Evolutionary conservation across 2,329 filamentous ascomycete genomes (phyloP), one percentile per base, ranked within the genome.

Genomic region (Cytospora piceicola): DNA sequence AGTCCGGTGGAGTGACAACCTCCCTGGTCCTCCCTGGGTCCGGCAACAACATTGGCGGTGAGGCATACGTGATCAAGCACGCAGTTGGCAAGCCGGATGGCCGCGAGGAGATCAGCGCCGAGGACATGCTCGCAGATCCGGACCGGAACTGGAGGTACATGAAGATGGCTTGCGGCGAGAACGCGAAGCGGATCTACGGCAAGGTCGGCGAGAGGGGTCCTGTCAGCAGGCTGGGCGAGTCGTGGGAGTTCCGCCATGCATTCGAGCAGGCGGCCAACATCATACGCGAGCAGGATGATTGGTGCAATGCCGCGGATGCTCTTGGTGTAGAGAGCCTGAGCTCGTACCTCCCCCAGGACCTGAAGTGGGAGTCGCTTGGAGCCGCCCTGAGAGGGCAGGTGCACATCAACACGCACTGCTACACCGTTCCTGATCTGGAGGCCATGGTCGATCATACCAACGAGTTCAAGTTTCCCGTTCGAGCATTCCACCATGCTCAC

Each of bases 151-250:
- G 88, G 85, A 82, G 89, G 24, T 91, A 90, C 74, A 89, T 92
- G 82, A 91, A 92, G 78, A 91, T 91, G 88, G 89, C 89, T 0
- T 91, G 88, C 69, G 89, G 89, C 42, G 89, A 91, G 76, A 91
- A 91, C 70, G 79, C 88, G 1, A 90, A 90, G 77, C 77, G 81
- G 0, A 77, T 86, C 0, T 89, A 90, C 67, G 87, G 87, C 12
- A 79, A 78, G 55, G 72, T 77, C 5, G 86, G 85, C 29, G 79
- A 82, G 60, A 78, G 78, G 55, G 83, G 85, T 0, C 87, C 87
- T 0, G 81, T 81, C 63, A 90, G 85, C 67, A 80, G 89, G 1
- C 78, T 91, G 71, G 89, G 89, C 11, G 88, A 91, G 76, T 88
- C 88, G 57, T 91, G 86, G 82, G 83, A 87, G 68, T 89, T 91